Conservation (phyloP, 495 filamentous ascomycete species). For the Penicillium pancosmium region DNA sequence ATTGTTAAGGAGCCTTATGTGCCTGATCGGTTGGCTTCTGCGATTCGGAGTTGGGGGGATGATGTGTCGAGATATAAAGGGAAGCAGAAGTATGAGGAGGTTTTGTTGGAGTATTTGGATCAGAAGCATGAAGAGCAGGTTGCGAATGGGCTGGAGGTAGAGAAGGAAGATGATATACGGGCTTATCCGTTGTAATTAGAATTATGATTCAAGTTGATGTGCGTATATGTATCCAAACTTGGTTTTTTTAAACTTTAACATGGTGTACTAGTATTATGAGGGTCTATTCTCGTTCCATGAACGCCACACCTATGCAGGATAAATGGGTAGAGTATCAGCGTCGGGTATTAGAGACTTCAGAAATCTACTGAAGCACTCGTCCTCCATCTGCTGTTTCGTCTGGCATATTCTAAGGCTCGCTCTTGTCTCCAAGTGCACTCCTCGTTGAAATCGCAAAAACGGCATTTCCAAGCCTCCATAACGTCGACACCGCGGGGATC, state of each 20-base stretch:
- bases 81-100: conserved; percentile 74
- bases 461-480: conserved; percentile 91
- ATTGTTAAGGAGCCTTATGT: conserved; percentile 70
- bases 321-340: neutral
- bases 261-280: neutral
- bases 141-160: conserved; percentile 60
- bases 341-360: conserved; percentile 1
- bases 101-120: conserved; percentile 84
- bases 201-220: neutral
- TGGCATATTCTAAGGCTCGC: conserved; percentile 49
- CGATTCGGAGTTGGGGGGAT: conserved; percentile 81
- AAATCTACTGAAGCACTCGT: conserved; percentile 16
- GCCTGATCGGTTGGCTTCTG: conserved; percentile 71
- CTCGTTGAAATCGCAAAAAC: conserved; percentile 63
- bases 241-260: neutral
- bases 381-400: conserved; percentile 30
- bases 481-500: conserved; percentile 78
- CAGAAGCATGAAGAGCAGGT: conserved; percentile 77
- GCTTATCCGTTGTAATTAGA: conserved; percentile 47
- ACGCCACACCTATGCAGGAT: neutral
- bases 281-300: neutral
- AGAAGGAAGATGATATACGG: conserved; percentile 61
- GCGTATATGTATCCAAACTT: too few species aligned
- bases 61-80: conserved; percentile 87
- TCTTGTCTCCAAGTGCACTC: conserved; percentile 64